Conservation (phyloP, 192 early-diverging fungal genomes). For the Helicostylum pulchrum region DNA sequence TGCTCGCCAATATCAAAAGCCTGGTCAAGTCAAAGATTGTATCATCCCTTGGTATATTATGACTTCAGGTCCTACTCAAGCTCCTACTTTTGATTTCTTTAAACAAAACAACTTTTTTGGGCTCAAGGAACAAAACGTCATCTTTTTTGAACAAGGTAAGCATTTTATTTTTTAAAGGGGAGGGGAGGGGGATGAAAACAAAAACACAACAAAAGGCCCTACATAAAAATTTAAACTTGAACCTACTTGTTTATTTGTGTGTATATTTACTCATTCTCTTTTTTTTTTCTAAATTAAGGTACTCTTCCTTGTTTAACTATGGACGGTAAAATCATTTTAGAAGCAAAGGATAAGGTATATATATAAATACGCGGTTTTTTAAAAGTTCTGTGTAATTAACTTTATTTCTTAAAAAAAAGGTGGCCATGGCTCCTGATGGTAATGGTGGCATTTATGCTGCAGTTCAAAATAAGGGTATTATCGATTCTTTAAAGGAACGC, state of each 20-base stretch:
- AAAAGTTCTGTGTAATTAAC: not conserved
- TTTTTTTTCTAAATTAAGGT: slow-evolving; percentile 38
- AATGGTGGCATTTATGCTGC: slow-evolving; percentile 97
- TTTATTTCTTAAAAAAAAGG: slow-evolving; percentile 28
- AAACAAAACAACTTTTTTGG: slow-evolving; percentile 85
- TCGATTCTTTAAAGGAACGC: slow-evolving; percentile 75
- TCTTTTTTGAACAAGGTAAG: slow-evolving; percentile 92
- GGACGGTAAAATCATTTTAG: slow-evolving; percentile 95
- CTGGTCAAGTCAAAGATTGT: slow-evolving; percentile 42
- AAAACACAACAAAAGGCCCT: not conserved
- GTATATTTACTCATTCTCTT: not conserved
- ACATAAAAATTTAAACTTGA: slow-evolving; percentile 2
- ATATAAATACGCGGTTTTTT: not conserved
- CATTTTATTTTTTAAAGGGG: not conserved
- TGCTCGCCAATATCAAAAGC: slow-evolving; percentile 27
- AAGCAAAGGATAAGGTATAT: slow-evolving; percentile 56
- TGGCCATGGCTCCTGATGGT: slow-evolving; percentile 84
- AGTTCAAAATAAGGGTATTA: slow-evolving; percentile 75
- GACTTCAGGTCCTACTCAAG: slow-evolving; percentile 92
- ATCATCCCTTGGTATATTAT: slow-evolving; percentile 98
- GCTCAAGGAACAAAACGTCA: slow-evolving; percentile 75
- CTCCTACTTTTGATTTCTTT: slow-evolving; percentile 78
- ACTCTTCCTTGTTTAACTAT: slow-evolving; percentile 87
- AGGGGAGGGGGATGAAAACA: not conserved
- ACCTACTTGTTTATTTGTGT: slow-evolving; percentile 10